Conservation (phyloP, 805 yeast species). For the Ogataea trehaloabstinens region DNA sequence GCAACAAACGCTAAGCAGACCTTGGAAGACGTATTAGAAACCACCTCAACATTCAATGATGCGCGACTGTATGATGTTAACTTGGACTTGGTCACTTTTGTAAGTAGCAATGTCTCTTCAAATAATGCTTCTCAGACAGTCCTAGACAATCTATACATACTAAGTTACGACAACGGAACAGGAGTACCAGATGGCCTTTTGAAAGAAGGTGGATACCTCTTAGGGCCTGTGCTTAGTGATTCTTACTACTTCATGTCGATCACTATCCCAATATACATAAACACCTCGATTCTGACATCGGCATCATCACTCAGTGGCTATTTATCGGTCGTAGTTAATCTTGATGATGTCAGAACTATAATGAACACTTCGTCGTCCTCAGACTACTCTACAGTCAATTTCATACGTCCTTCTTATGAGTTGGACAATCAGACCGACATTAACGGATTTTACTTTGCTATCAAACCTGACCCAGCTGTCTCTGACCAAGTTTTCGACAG, state of each 20-base stretch:
- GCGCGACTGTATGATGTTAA: slow-evolving; percentile 68
- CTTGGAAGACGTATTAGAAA: slow-evolving; percentile 59
- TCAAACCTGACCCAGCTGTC: slow-evolving; percentile 33
- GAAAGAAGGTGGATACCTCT: slow-evolving; percentile 45
- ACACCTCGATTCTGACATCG: slow-evolving; percentile 64
- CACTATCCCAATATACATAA: slow-evolving; percentile 73
- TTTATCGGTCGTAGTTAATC: slow-evolving; percentile 55
- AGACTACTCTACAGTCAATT: slow-evolving; percentile 30
- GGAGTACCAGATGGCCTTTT: slow-evolving; percentile 44
- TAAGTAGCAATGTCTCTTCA: slow-evolving; percentile 32
- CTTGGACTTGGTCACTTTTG: slow-evolving; percentile 45
- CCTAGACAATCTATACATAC: slow-evolving; percentile 40
- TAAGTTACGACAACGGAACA: slow-evolving; percentile 9
- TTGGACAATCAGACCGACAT: slow-evolving; percentile 24
- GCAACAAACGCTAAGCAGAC: slow-evolving; percentile 46
- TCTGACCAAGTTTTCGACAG: background rate
- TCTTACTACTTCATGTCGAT: slow-evolving; percentile 61
- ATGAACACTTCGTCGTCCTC: slow-evolving; percentile 42
- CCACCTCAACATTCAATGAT: slow-evolving; percentile 60
- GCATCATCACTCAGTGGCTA: slow-evolving; percentile 67
- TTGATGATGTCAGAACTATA: slow-evolving; percentile 40
- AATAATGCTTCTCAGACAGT: slow-evolving; percentile 36
- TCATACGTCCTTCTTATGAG: slow-evolving; percentile 23
- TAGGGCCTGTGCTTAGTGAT: slow-evolving; percentile 63
- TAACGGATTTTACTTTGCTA: slow-evolving; percentile 40